Evolutionary conservation across 2,329 filamentous ascomycete species (phyloP).

Genomic region (Incumbomyces delicatus): DNA sequence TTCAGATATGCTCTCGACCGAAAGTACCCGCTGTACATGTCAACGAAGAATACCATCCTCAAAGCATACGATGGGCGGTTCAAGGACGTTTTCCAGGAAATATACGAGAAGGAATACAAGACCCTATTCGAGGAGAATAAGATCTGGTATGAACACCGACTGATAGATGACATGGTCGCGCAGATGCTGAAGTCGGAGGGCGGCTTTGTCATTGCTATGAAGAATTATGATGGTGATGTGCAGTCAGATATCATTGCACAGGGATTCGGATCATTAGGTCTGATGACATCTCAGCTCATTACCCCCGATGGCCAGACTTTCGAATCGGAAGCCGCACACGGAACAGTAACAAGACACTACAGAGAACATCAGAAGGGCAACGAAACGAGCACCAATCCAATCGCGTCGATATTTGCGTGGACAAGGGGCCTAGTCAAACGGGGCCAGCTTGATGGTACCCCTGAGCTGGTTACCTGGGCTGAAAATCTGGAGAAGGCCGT

Average conservation of each 20-base stretch:
- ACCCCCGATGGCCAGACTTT: constrained; percentile 95
- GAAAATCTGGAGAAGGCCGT: constrained; percentile 88
- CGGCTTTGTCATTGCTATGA: constrained; percentile 94
- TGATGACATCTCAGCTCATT: constrained; percentile 97
- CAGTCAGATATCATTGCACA: constrained; percentile 98
- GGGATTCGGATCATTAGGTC: constrained; percentile 92
- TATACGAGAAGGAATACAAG: constrained; percentile 83
- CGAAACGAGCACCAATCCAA: constrained; percentile 96
- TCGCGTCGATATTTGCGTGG: constrained; percentile 98
- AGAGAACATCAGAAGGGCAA: constrained; percentile 97
- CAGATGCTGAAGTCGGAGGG: constrained; percentile 99
- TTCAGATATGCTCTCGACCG: constrained; percentile 93
- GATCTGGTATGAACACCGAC: constrained; percentile 98
- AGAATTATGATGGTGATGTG: constrained; percentile 99
- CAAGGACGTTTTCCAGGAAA: constrained; percentile 98
- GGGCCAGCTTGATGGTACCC: constrained; percentile 85
- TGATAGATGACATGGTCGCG: constrained; percentile 99
- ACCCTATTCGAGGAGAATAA: constrained; percentile 78
- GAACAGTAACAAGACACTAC: constrained; percentile 96
- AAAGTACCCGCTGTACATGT: constrained; percentile 93
- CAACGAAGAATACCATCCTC: constrained; percentile 99
- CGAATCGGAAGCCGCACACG: constrained; percentile 95
- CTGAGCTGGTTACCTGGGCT: constrained; percentile 82
- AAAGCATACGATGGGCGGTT: constrained; percentile 98
- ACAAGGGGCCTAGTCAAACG: constrained; percentile 89